phyloP scores from a whole-genome alignment of 202 grass and related monocot species.

The Brachypodium distachyon region DNA sequence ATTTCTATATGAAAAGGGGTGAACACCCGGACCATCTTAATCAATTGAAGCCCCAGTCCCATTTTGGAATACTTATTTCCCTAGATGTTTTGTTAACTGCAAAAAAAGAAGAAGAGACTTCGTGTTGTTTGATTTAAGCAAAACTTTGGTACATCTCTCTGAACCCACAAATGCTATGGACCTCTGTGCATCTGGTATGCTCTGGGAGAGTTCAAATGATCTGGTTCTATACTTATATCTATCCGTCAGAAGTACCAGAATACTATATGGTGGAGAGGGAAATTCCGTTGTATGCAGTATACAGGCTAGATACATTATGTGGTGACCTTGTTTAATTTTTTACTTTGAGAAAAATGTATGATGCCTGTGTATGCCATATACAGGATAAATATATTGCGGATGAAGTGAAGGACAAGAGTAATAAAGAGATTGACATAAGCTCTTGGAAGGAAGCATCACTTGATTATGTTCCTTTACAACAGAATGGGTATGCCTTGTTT shows the following conservation, averaged over 20 bases:
- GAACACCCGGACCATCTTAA: neutral
- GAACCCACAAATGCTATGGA: neutral
- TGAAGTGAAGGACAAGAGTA: slow-evolving; percentile 73
- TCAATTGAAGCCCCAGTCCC: neutral
- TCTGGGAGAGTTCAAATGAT: neutral
- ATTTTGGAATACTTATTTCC: neutral
- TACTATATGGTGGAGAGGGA: neutral
- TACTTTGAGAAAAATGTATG: neutral
- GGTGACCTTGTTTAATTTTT: neutral
- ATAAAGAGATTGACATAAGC: slow-evolving; percentile 40
- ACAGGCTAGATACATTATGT: too few relatives aligned
- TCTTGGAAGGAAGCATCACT: slow-evolving; percentile 34
- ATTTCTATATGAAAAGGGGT: neutral
- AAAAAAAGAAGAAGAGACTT: too few relatives aligned
- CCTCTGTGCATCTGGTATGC: neutral
- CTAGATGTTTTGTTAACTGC: neutral
- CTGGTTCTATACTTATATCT: neutral
- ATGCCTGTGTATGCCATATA: slow-evolving; percentile 14
- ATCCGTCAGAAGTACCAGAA: neutral
- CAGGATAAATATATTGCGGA: slow-evolving; percentile 65
- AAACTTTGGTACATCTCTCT: neutral
- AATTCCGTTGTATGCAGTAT: too few relatives aligned
- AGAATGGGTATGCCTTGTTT: slow-evolving; percentile 50
- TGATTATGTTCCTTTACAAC: slow-evolving; percentile 44
- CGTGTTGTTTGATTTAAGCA: neutral